Base-by-base conservation (phyloP, 2,329 filamentous ascomycete species). In the Verticillium klebahnii region DNA sequence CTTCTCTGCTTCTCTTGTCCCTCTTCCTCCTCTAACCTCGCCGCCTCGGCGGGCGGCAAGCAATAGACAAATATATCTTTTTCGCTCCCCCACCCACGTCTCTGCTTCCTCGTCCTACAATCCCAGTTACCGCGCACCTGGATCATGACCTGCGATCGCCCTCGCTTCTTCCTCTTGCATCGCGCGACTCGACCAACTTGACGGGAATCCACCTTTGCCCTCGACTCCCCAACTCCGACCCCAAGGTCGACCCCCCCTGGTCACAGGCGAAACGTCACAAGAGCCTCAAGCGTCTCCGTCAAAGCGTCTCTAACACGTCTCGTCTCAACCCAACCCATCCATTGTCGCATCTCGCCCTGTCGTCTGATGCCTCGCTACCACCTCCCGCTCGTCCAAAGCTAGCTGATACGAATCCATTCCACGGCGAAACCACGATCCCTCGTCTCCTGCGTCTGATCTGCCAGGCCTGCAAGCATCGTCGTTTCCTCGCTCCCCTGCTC, bases 401-500 rank as follows among this genome's bases (percentile, higher is more conserved):
- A 58, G 62, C 64, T 66, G 64, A 66, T 61, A 66, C 64, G 59
- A 56, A 40, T 58, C 56, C 56, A 64, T 69, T 68, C 64, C 64
- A 69, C 68, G 71, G 68, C 79, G 77, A 82, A 81, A 82, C 78
- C 67, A 62, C 19, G 45, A 52, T 23, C 7, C n/a, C 15, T 55
- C 58, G 29, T 67, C 71, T 77, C 74, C 71, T 74, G 75, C 75
- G 78, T 81, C 77, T 80, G 76, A 77, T 78, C 75, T 72, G 69
- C 70, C 50, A 54, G 59, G 37, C 59, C 61, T 57, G 50, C 62
- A 40, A 32, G 54, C 54, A 56, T 56, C 59, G 59, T 63, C 55
- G 64, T 62, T 63, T 60, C 56, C 64, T 61, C 63, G 61, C 58
- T 61, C 39, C 40, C 59, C 36, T 56, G 60, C 56, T 40, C 58